Evolutionary conservation across 805 yeast genomes (phyloP), one percentile per base, ranked within the genome.

Genomic region (Metschnikowia henanensis): DNA sequence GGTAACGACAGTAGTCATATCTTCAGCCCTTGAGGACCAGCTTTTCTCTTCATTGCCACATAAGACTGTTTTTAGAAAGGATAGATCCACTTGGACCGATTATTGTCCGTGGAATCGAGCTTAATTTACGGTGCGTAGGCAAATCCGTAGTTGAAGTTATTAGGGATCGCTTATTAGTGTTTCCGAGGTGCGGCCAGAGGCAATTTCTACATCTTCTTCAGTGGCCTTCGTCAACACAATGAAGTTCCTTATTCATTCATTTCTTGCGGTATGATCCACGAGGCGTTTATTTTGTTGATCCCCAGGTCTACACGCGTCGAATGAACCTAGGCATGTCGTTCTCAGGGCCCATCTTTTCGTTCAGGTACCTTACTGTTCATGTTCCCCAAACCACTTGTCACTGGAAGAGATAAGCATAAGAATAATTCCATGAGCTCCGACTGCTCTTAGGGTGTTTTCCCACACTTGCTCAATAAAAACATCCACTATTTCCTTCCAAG

Each of bases 1-100:
- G 0, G 98, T 98, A 4, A 92, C 96, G 15, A 92, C 88, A 1
- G 92, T 79, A 50, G 79, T 71, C 99, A 92, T 92, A 59, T 91
- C 97, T 6, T 67, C 62, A 0, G 85, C 85, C 9, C 80, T 69
- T 1, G 98, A 97, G 41, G 82, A 75, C 90, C 96, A 88, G 45
- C 87, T 79, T 59, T 92, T 37, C 98, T 78, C 53, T 79, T 72
- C 98, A 92, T 94, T 8, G 97, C 97, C 46, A 89, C 94, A 62
- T 73, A 92, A 60, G 94, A 92, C 70, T 92, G 97, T 61, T 87
- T 87, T 61, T 92, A 95, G 3, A 96, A 87, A 7, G 99, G 99
- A 60, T 92, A 92, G 1, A 92, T 76, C 99, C 99, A 92, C 66
- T 91, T 86, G 0, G 74, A 55, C 13, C 72, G 72, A 15, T 64